Conservation (phyloP, 306 rosid species). For the Potentilla sterilis region DNA sequence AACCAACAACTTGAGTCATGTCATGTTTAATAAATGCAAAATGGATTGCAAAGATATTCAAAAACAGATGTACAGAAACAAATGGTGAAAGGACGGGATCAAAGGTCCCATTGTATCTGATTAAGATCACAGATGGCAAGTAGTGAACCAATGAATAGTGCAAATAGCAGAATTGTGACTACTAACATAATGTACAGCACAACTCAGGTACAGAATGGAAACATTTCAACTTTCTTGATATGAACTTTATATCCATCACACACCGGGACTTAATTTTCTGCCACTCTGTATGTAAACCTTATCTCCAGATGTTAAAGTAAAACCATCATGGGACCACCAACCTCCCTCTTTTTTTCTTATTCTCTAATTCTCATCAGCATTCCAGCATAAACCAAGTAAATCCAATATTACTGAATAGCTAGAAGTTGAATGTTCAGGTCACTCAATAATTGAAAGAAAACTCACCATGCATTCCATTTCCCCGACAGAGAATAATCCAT, state of each 20-base stretch:
- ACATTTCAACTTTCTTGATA: neutral
- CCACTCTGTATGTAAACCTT: neutral
- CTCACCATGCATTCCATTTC: conserved; percentile 99
- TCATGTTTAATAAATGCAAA: conserved; percentile 7
- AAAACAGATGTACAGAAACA: neutral
- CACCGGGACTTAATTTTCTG: neutral
- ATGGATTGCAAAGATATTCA: conserved; percentile 4
- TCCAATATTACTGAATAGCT: neutral
- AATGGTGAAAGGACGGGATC: neutral
- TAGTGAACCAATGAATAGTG: neutral
- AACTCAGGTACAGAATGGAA: neutral
- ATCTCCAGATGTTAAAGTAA: neutral
- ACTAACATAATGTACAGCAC: neutral
- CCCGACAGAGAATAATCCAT: conserved; percentile 97
- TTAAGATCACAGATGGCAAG: neutral
- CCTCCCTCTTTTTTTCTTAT: neutral
- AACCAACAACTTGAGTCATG: conserved; percentile 24
- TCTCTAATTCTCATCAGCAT: neutral
- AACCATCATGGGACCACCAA: conserved; percentile 9
- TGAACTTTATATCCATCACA: neutral
- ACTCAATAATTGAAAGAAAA: conserved; percentile 27
- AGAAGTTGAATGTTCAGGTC: conserved; percentile 11
- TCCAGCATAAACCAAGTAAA: conserved; percentile 18
- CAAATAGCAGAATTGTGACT: conserved; percentile 1
- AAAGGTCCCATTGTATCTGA: neutral